phyloP scores from a whole-genome alignment of 2,329 filamentous ascomycete genomes.

The Aspergillus sp. region DNA sequence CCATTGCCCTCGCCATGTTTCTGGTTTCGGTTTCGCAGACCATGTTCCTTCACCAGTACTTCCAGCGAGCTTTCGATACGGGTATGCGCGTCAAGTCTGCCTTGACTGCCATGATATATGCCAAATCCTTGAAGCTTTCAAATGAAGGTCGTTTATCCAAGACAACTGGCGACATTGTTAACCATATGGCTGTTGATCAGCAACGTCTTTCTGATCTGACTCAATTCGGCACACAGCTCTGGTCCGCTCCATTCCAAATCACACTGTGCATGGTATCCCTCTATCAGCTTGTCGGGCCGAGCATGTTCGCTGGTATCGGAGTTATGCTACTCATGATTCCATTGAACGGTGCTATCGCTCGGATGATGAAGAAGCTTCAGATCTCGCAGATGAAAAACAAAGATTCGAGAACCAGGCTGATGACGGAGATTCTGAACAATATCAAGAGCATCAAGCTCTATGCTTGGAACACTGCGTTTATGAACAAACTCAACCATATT shows the following conservation, averaged over 20 bases:
- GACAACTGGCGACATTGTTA: conserved; percentile 95
- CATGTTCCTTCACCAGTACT: conserved; percentile 91
- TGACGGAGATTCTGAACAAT: conserved; percentile 97
- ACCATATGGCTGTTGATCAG: conserved; percentile 98
- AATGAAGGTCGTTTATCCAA: conserved; percentile 88
- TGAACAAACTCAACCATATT: conserved; percentile 94
- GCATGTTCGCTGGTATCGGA: conserved; percentile 90
- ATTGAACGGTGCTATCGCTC: conserved; percentile 85
- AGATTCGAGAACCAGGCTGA: conserved; percentile 83
- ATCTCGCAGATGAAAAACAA: conserved; percentile 99
- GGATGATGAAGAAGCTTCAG: conserved; percentile 89
- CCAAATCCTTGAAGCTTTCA: conserved; percentile 82
- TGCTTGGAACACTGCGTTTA: conserved; percentile 94
- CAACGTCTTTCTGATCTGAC: conserved; percentile 91
- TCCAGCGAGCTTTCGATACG: conserved; percentile 88
- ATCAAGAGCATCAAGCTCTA: conserved; percentile 99
- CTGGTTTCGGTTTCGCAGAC: conserved; percentile 80
- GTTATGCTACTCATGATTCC: conserved; percentile 98
- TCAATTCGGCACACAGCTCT: conserved; percentile 90
- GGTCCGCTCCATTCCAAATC: conserved; percentile 97
- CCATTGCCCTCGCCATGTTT: conserved; percentile 92
- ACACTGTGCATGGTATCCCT: conserved; percentile 90
- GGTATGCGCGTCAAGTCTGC: conserved; percentile 96
- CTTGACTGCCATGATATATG: conserved; percentile 84
- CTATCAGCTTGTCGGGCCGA: conserved; percentile 89